Conservation (phyloP, 2,329 filamentous ascomycete species). For the Epichloe amarillans region DNA sequence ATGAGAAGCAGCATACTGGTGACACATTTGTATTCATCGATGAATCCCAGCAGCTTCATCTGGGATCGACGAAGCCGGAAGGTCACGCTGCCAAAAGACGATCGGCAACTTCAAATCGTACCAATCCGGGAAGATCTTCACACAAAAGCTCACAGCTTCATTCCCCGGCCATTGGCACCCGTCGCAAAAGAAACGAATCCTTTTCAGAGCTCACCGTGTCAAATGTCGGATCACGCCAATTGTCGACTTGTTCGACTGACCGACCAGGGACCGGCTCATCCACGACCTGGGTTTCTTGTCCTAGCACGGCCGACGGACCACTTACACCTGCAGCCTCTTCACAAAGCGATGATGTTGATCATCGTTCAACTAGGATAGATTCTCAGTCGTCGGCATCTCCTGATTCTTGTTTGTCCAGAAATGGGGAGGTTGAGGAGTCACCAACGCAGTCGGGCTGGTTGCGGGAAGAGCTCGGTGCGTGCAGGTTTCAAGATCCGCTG, state of each 20-base stretch:
- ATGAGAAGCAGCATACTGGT: neutral
- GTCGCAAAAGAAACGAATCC: neutral
- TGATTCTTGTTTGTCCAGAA: slow-evolving; percentile 2
- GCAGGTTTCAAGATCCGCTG: neutral
- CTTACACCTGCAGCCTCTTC: slow-evolving; percentile 5
- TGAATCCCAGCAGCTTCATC: slow-evolving; percentile 1
- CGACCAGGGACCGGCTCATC: neutral
- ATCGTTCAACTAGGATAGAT: neutral
- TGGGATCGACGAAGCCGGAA: neutral
- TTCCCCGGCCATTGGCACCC: neutral
- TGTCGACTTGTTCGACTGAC: neutral
- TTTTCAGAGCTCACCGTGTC: neutral
- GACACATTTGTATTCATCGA: slow-evolving; percentile 1
- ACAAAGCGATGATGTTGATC: slow-evolving; percentile 2
- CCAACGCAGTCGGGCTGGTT: slow-evolving; percentile 1
- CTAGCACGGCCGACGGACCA: neutral
- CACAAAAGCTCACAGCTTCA: neutral
- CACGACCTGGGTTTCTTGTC: neutral
- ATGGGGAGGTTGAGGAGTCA: slow-evolving; percentile 2
- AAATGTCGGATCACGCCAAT: neutral
- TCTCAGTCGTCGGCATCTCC: slow-evolving; percentile 2
- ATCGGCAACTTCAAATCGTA: neutral
- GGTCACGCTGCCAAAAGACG: neutral
- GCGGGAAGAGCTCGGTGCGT: neutral
- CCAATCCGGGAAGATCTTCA: neutral